phyloP scores from a whole-genome alignment of 23 red algal genomes.

The Gracilariopsis chorda region DNA sequence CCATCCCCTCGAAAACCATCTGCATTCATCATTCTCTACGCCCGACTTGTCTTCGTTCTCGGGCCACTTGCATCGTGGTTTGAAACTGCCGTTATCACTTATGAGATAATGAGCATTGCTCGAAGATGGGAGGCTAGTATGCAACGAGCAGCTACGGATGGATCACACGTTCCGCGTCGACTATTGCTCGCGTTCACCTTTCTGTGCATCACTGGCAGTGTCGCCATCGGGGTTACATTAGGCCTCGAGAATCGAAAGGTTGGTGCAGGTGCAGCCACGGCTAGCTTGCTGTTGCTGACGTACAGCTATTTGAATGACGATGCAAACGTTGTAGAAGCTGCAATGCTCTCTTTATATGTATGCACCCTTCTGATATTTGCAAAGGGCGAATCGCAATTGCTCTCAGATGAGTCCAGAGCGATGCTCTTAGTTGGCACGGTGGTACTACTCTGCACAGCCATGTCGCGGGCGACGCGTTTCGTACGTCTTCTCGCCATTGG shows the following conservation, averaged over 20 bases:
- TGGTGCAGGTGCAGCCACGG: neutral
- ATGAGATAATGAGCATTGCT: constrained; percentile 34
- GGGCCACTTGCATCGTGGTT: constrained; percentile 12
- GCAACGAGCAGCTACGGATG: neutral
- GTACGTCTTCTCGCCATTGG: constrained; percentile 14
- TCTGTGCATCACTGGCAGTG: neutral
- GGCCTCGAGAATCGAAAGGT: neutral
- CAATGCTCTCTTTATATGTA: constrained; percentile 9
- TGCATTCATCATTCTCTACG: constrained; percentile 15
- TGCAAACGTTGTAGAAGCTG: constrained; percentile 16
- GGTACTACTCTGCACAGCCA: neutral
- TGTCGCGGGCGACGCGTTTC: constrained; percentile 18
- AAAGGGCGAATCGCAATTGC: neutral
- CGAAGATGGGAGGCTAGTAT: neutral
- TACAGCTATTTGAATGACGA: constrained; percentile 12
- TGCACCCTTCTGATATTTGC: neutral
- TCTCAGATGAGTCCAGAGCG: constrained; percentile 8
- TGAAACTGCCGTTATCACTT: constrained; percentile 13
- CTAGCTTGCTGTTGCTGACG: neutral
- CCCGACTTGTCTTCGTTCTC: neutral
- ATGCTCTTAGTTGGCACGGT: neutral
- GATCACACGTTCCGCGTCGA: neutral
- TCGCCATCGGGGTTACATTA: neutral
- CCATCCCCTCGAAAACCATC: neutral
- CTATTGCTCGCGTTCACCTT: constrained; percentile 1